These are phyloP conservation scores for Pyrus bretschneideri DNA, from an alignment of 306 rosid species.

Conservation along the genomic window DNA sequence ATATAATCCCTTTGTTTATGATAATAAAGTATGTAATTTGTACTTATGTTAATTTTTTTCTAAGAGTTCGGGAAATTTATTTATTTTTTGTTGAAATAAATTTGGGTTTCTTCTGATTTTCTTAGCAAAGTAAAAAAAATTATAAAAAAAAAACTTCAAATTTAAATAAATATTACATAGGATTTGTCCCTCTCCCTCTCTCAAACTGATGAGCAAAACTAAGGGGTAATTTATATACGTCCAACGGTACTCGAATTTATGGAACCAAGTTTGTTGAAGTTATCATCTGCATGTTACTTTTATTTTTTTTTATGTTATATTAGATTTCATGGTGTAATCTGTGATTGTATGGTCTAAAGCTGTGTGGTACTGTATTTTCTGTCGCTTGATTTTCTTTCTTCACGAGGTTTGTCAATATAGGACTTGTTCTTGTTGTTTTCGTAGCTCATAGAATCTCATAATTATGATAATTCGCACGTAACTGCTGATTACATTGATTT, in stretches of 20 bases:
- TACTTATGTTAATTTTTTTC: not conserved
- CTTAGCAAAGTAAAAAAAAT: not conserved
- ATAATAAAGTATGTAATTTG: slow-evolving; percentile 29
- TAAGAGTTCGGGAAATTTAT: not conserved
- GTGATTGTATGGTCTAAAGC: not conserved
- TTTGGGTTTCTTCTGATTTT: slow-evolving; percentile 12
- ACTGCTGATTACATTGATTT: not conserved
- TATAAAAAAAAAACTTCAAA: not conserved
- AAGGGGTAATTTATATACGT: not conserved
- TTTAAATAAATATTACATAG: not conserved
- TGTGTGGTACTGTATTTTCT: not conserved
- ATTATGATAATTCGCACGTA: not conserved
- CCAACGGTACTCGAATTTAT: not conserved
- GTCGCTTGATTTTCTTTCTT: not conserved
- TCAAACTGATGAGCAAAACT: not conserved
- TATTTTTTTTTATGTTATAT: not conserved
- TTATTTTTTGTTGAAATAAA: not conserved
- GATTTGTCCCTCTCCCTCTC: not conserved
- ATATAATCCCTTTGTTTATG: slow-evolving; percentile 22
- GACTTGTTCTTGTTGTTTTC: not conserved
- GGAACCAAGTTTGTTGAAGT: not conserved
- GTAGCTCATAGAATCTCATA: not conserved
- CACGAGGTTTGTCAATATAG: not conserved
- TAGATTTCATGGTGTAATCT: not conserved
- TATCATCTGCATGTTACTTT: not conserved